Conservation (phyloP, 108 stramenopile genomes). For the Nitzschia sp. region DNA sequence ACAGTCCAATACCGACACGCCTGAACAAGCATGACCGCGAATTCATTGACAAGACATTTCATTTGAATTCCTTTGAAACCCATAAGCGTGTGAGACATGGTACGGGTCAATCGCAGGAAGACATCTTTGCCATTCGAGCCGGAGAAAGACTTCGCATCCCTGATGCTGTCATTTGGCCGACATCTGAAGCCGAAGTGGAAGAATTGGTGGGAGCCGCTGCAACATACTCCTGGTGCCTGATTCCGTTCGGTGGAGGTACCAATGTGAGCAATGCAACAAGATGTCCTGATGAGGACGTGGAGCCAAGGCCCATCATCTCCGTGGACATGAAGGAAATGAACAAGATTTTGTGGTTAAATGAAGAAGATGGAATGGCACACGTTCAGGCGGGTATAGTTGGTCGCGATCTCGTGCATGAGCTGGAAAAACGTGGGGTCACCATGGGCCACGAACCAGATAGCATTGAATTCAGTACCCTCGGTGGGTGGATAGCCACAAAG, state of each 20-base stretch:
- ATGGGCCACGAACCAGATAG: constrained; percentile 96
- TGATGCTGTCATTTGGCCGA: constrained; percentile 81
- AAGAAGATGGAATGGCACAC: constrained; percentile 81
- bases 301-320: constrained; percentile 83
- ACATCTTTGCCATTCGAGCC: constrained; percentile 69
- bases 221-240: constrained; percentile 72
- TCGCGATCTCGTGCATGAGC: constrained; percentile 55
- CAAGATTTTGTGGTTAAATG: constrained; percentile 75
- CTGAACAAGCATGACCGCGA: constrained; percentile 9
- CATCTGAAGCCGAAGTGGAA: constrained; percentile 50
- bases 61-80: constrained; percentile 32
- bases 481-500: constrained; percentile 96
- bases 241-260: constrained; percentile 95
- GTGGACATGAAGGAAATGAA: constrained; percentile 89
- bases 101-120: constrained; percentile 84
- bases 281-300: constrained; percentile 60
- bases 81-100: constrained; percentile 71
- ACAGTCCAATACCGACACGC: neutral
- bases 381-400: constrained; percentile 91
- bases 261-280: constrained; percentile 85
- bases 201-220: constrained; percentile 56
- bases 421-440: constrained; percentile 80
- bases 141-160: constrained; percentile 60
- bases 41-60: constrained; percentile 3
- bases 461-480: constrained; percentile 92